These are phyloP conservation scores for Xylaria nigripes DNA, from an alignment of 495 filamentous ascomycete genomes.

Conservation along the genomic window DNA sequence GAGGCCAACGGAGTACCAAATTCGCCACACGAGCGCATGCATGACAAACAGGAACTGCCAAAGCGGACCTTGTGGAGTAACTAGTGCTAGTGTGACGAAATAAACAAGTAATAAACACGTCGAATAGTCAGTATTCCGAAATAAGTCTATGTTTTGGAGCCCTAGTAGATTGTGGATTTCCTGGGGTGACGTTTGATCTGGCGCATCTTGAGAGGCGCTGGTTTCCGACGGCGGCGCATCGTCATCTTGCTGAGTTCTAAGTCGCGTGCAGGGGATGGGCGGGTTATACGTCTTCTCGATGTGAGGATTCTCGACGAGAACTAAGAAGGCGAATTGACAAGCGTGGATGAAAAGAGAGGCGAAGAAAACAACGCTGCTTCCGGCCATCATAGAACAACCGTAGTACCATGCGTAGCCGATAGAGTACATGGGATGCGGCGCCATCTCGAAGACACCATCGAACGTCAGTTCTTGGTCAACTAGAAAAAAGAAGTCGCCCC, in stretches of 20 bases:
- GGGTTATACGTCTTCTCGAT: conserved; percentile 98
- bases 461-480: conserved; percentile 97
- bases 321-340: conserved; percentile 87
- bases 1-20: conserved; percentile 88
- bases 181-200: conserved; percentile 38
- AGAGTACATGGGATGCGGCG: conserved; percentile 98
- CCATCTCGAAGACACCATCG: conserved; percentile 98
- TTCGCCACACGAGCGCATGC: conserved; percentile 72
- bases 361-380: conserved; percentile 93
- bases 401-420: conserved; percentile 98
- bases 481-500: conserved; percentile 99
- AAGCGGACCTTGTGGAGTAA: conserved; percentile 68
- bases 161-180: conserved; percentile 76
- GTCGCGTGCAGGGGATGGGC: conserved; percentile 60
- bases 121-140: conserved; percentile 75
- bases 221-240: conserved; percentile 5
- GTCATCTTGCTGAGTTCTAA: conserved; percentile 20
- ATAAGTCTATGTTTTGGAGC: conserved; percentile 73
- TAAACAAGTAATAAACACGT: conserved; percentile 67
- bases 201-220: neutral
- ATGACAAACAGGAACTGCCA: conserved; percentile 71
- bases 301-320: conserved; percentile 87
- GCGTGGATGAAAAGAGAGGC: conserved; percentile 94
- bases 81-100: conserved; percentile 58
- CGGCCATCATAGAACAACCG: conserved; percentile 96